A percentile compares a stretch with the other conserved stretches of the same genome.
phyloP scores from a whole-genome alignment of 2,329 filamentous ascomycete genomes.

The Microdochium paspali region DNA sequence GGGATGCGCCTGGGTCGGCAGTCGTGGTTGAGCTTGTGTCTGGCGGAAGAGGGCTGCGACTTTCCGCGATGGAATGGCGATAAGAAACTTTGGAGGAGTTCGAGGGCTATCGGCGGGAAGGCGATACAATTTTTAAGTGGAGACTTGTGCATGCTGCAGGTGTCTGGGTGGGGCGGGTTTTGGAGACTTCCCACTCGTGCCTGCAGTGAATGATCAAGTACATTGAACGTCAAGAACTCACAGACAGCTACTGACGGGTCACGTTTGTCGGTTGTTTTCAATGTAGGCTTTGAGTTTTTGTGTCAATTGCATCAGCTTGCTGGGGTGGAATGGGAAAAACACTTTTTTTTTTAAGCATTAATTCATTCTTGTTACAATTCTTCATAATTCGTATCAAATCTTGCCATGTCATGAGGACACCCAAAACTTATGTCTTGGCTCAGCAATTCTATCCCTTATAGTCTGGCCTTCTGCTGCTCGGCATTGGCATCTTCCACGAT shows the following conservation, averaged over 20 bases:
- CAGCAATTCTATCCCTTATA: slow-evolving; percentile 10
- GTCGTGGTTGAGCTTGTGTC: background rate
- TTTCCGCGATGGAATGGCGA: background rate
- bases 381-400: background rate
- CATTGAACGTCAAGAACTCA: too few relatives aligned
- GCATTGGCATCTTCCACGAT: slow-evolving; percentile 61
- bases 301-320: too few relatives aligned
- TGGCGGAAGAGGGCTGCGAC: background rate
- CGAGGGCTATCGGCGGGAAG: background rate
- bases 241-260: too few relatives aligned
- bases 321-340: too few relatives aligned
- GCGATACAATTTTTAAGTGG: background rate
- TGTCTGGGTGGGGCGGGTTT: background rate
- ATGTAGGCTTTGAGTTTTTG: too few relatives aligned
- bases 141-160: background rate
- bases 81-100: background rate
- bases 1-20: background rate
- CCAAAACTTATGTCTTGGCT: background rate
- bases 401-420: background rate
- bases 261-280: too few relatives aligned
- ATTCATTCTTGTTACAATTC: too few relatives aligned
- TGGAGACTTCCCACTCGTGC: too few relatives aligned
- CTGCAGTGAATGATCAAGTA: too few relatives aligned
- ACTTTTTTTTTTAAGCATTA: too few relatives aligned
- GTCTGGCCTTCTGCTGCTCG: slow-evolving; percentile 26